Percentiles rank a stretch among this genome's conserved stretches.
phyloP scores from a whole-genome alignment of 768 basidiomycete genomes.

The Pulveroboletus frians region DNA sequence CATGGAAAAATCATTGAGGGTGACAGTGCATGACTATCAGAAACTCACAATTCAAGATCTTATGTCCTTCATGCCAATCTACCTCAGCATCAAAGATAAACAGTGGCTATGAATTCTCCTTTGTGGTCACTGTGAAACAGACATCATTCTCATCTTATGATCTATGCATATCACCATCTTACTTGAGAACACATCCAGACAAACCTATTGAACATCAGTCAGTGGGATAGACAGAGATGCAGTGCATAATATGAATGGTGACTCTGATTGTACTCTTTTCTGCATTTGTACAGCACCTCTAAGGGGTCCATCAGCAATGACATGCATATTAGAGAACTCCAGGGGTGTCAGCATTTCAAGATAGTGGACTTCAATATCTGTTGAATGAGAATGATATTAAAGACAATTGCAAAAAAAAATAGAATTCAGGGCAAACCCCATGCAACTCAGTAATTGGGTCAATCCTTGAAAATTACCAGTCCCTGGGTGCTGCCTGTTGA shows the following conservation, averaged over 20 bases:
- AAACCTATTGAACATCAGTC: slow-evolving; percentile 50
- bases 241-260: slow-evolving; percentile 43
- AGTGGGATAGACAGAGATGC: background rate
- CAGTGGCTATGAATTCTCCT: slow-evolving; percentile 64
- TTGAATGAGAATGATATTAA: background rate
- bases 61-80: slow-evolving; percentile 87
- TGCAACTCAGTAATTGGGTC: slow-evolving; percentile 83
- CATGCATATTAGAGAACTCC: slow-evolving; percentile 60
- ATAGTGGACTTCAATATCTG: slow-evolving; percentile 91
- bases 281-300: slow-evolving; percentile 67
- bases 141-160: slow-evolving; percentile 1
- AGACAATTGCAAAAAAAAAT: background rate
- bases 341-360: slow-evolving; percentile 77
- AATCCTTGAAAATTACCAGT: slow-evolving; percentile 85
- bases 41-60: slow-evolving; percentile 80
- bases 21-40: background rate
- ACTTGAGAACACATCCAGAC: slow-evolving; percentile 79
- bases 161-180: background rate
- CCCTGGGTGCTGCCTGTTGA: slow-evolving; percentile 72
- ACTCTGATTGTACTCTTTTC: slow-evolving; percentile 69
- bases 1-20: background rate
- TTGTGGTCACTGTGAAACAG: slow-evolving; percentile 43
- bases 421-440: slow-evolving; percentile 51
- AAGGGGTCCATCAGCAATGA: slow-evolving; percentile 76
- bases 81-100: slow-evolving; percentile 81